Conservation (phyloP, 208 protist species). For the Willaertia magna region DNA sequence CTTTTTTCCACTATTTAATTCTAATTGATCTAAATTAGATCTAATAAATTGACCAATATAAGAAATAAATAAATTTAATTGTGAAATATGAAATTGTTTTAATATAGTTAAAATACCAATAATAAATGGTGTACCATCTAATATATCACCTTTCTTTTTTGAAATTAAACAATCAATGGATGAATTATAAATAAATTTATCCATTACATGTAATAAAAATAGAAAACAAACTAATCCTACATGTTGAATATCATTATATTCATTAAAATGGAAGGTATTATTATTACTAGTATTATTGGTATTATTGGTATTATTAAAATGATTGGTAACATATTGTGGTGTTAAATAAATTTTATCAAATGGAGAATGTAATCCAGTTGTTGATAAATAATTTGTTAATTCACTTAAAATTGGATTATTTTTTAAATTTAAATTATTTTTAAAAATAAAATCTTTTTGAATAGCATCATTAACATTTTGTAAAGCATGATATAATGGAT, state of each 20-base stretch:
- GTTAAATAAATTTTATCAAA: constrained; percentile 67
- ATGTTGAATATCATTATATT: constrained; percentile 11
- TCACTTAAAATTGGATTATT: constrained; percentile 50
- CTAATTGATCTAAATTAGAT: constrained; percentile 34
- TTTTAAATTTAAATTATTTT: background rate
- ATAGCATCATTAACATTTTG: background rate
- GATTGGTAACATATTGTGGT: constrained; percentile 30
- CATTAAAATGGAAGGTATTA: no score
- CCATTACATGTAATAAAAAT: constrained; percentile 47
- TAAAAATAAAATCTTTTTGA: background rate
- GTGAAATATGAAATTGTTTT: constrained; percentile 72
- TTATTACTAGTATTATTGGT: background rate
- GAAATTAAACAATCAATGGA: constrained; percentile 38
- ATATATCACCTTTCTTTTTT: constrained; percentile 36
- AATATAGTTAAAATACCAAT: constrained; percentile 70
- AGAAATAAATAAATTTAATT: constrained; percentile 54
- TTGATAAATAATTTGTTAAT: constrained; percentile 57
- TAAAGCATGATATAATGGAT: background rate
- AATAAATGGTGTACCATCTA: constrained; percentile 66
- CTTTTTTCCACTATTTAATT: background rate
- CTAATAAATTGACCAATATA: constrained; percentile 67
- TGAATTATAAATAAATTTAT: constrained; percentile 45
- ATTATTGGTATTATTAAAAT: background rate
- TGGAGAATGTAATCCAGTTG: constrained; percentile 57
- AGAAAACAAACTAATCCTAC: constrained; percentile 61